A percentile compares a stretch with the other conserved stretches of the same genome.
phyloP scores from a whole-genome alignment of 306 rosid species.

The Mucuna pruriens region DNA sequence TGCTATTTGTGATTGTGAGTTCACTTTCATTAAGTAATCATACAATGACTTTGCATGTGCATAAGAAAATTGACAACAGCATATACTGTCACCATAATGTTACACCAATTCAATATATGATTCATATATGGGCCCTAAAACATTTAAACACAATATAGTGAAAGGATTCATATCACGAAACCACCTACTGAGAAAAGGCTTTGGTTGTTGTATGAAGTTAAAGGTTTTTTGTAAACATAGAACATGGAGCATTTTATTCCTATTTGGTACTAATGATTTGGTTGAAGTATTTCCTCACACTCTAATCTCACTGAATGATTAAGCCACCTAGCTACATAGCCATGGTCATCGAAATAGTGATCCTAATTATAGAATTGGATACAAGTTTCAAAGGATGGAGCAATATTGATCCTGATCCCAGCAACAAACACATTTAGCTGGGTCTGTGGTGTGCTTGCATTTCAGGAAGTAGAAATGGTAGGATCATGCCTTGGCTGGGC shows the following conservation, averaged over 20 bases:
- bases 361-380: not conserved
- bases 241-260: not conserved
- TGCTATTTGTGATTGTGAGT: slow-evolving; percentile 4
- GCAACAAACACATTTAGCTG: not conserved
- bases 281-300: not conserved
- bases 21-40: not conserved
- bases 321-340: not conserved
- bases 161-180: not conserved
- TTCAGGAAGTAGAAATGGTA: not conserved
- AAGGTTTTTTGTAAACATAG: not conserved
- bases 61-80: slow-evolving; percentile 2
- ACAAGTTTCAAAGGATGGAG: not conserved
- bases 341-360: not conserved
- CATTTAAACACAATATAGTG: not conserved
- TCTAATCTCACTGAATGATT: not conserved
- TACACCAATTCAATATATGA: slow-evolving; percentile 2
- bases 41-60: not conserved
- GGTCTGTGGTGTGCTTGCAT: not conserved
- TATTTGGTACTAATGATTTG: not conserved
- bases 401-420: too few relatives aligned
- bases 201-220: not conserved
- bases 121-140: not conserved
- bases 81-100: not conserved
- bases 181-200: not conserved
- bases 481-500: not conserved